Base-by-base conservation (phyloP, 768 basidiomycete genomes). In the Auriscalpium vulgare region DNA sequence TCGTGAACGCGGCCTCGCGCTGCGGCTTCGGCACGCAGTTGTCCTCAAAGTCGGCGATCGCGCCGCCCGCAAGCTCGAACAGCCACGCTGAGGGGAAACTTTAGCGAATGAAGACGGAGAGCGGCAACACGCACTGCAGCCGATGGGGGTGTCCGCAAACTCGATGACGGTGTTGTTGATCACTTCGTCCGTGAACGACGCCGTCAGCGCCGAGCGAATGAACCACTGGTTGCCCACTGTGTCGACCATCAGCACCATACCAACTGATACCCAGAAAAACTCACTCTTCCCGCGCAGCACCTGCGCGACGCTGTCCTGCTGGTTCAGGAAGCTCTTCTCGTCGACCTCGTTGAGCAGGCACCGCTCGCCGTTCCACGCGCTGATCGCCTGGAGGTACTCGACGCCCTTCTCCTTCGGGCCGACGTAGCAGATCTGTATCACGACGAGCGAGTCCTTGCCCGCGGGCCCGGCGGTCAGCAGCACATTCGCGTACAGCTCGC, bases 281-380 rank as follows among this genome's bases (percentile, higher is more conserved):
- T 53, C 55, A 89, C 91, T 84, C 75, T 82, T 89, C 56, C 87
- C 92, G 59, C 89, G 84, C 54, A 97, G 71, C 8, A 95, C 86
- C 69, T 95, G 91, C 11, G 91, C 91, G 9, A 95, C 85, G 56
- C 91, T 93, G 63, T 93, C 87, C 70, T 95, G 94, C 67, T 97
- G 94, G 65, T 84, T 81, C 59, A 91, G 71, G 69, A 94, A 95
- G 50, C 82, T 87, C 70, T 95, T 89, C 71, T 95, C 94, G 60
- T 88, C 76, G 4, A 97, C 90, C 68, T 95, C 94, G 62, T 94
- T 93, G 51, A 97, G 75, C 52, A 95, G 69, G 63, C 90, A 93
- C 45, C 78, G 74, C 64, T 91, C 94, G 49, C 92, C 92, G 47
- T 88, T 85, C 94, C 94, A 97, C 36, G 86, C 85, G 7, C 85